Evolutionary conservation across 2,329 filamentous ascomycete species (phyloP), one percentile per base, ranked within the genome.

Genomic region (Domatiomyces catenatus): DNA sequence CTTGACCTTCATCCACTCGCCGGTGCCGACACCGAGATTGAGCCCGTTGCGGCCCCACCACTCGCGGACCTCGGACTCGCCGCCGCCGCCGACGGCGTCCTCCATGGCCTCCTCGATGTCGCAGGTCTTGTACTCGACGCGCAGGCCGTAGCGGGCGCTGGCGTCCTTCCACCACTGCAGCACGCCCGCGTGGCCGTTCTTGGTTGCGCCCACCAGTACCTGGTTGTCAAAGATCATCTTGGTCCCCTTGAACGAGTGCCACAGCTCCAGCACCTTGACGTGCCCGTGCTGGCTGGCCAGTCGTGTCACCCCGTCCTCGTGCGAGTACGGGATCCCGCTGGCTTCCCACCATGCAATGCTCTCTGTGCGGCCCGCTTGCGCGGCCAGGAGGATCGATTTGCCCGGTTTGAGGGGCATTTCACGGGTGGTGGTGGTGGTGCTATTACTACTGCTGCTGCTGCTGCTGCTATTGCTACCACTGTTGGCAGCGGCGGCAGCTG

Each of bases 51-150:
- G 71, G 20, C 85, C 83, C 90, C 90, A 96, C 90, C 90, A 96
- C 55, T 76, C 74, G 51, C 86, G 73, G 17, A 94, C 86, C 39
- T 76, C 75, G 56, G 81, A 79, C 55, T 87, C 83, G 50, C 83
- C 81, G 3, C 72, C 67, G 1, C 73, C 77, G 39, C 79, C 77
- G 3, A 90, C 77, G 19, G 86, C 86, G 63, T 94, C 89, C 64
- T 95, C 89, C 42, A 95, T 74, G 0, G 89, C 89, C 67, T 95
- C 90, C 64, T 95, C 89, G 54, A 96, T 92, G 65, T 94, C 88
- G 65, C 88, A 94, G 1, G 87, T 94, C 65, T 90, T 89, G 67
- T 94, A 95, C 66, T 94, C 87, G 22, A 95, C 88, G 48, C 78
- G 76, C 58, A 89, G 74, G 0, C 81, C 79, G 36, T 69, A 72